These are phyloP conservation scores for Clonostachys byssicola DNA, from an alignment of 2,329 filamentous ascomycete genomes.

Conservation along the genomic window DNA sequence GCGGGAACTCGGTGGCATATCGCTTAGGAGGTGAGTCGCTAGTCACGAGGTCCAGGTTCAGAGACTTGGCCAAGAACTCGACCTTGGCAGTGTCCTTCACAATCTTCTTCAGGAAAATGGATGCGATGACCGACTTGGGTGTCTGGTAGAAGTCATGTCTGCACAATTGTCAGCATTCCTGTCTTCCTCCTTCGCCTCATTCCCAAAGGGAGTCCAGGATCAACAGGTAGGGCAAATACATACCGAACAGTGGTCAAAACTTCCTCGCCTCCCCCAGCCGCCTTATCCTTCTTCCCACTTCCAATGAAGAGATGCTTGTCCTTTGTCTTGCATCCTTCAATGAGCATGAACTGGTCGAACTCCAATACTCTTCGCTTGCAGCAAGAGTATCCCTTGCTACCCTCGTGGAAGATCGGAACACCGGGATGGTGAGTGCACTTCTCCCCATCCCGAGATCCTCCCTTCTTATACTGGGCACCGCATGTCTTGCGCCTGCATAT, in stretches of 20 bases:
- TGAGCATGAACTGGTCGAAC: slow-evolving; percentile 97
- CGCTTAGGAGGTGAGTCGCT: slow-evolving; percentile 73
- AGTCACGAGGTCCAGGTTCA: slow-evolving; percentile 82
- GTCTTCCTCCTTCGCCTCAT: background rate
- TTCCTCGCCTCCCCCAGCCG: slow-evolving; percentile 57
- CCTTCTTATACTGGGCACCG: slow-evolving; percentile 59
- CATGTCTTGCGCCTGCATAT: slow-evolving; percentile 78
- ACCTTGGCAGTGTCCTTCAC: slow-evolving; percentile 75
- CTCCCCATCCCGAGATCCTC: slow-evolving; percentile 61
- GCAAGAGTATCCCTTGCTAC: slow-evolving; percentile 95
- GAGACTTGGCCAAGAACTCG: slow-evolving; percentile 56
- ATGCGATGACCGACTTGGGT: slow-evolving; percentile 75
- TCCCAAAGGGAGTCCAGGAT: background rate
- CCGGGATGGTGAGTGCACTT: slow-evolving; percentile 87
- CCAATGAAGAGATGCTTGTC: slow-evolving; percentile 80
- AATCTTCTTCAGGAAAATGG: slow-evolving; percentile 96
- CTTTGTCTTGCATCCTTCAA: slow-evolving; percentile 85
- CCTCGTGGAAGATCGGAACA: slow-evolving; percentile 91
- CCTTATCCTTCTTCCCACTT: slow-evolving; percentile 61
- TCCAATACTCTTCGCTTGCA: slow-evolving; percentile 94
- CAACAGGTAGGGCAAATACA: slow-evolving; percentile 12
- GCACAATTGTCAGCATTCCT: background rate
- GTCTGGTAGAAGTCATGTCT: slow-evolving; percentile 93
- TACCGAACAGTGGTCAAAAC: slow-evolving; percentile 74
- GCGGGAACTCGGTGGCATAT: slow-evolving; percentile 67